Evolutionary conservation across 176 grass and related monocot species (phyloP), one percentile per base, ranked within the genome.

Genomic region (Carex myosuroides): DNA sequence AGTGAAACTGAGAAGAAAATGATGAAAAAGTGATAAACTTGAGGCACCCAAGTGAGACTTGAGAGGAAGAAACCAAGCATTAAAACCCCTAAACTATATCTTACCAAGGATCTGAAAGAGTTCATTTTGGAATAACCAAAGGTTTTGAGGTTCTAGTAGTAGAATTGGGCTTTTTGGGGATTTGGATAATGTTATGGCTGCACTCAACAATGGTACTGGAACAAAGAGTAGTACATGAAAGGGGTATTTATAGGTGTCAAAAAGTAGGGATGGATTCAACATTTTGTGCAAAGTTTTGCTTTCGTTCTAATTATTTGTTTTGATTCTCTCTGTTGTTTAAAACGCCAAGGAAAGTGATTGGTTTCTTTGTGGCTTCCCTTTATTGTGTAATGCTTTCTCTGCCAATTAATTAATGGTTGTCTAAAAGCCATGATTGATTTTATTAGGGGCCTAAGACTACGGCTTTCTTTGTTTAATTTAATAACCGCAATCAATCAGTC

Each of bases 1-100:
- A 93, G 68, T 1, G 76, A 88, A 20, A 85, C 80, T n/a, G 85
- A 42, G 81, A 90, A 80, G 84, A 93, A 89, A 24, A 20, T 13
- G 65, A 46, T 77, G 0, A 84, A 2, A 66, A 58, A 84, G 41
- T 86, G 72, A 55, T 81, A 87, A 29, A 80, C 37, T 17, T 56
- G 78, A 8, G 86, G 82, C 14, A 93, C 56, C 81, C 84, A 93
- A 62, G 61, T 86, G 0, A 79, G 30, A 29, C 79, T 81, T 37
- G 80, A 90, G 1, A 97, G 71, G 56, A 62, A 85, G 14, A 83
- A 88, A 41, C n/a, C 84, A 32, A 57, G 56, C 90, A 83, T 61
- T 86, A n/a, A 61, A 33, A 60, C 37, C 11, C 37, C 11, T 79
- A 2, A 7, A 67, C 80, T 30, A 64, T 82, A 82, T 82, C 14